Percentiles rank a stretch among this genome's conserved stretches.
Evolutionary conservation across 1,139 yeast species (phyloP).

Genomic region (Meyerozyma elateridarum): DNA sequence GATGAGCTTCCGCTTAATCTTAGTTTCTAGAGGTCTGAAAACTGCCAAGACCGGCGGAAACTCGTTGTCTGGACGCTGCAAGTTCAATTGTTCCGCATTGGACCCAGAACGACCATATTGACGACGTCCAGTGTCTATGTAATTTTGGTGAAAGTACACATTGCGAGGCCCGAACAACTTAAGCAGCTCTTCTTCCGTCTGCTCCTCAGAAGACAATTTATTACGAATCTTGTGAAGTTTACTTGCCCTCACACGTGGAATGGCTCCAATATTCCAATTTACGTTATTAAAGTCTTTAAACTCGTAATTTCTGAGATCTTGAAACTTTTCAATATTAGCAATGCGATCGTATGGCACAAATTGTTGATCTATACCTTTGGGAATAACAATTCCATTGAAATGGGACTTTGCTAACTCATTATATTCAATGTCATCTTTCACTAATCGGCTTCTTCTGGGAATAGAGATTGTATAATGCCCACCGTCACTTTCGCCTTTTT

Average conservation of each 20-base stretch:
- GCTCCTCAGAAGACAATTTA: constrained; percentile 8
- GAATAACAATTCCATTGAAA: constrained; percentile 27
- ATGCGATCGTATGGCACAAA: constrained; percentile 18
- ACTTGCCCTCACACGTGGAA: constrained; percentile 30
- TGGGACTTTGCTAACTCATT: constrained; percentile 5
- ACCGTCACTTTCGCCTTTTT: constrained; percentile 23
- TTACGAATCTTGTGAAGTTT: constrained; percentile 12
- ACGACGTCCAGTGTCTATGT: constrained; percentile 12
- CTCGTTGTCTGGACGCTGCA: constrained; percentile 19
- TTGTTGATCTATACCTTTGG: constrained; percentile 20
- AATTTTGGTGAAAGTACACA: constrained; percentile 21
- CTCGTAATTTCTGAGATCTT: constrained; percentile 25
- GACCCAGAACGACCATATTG: neutral
- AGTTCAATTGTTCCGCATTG: constrained; percentile 29
- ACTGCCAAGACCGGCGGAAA: constrained; percentile 43
- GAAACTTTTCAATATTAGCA: constrained; percentile 5
- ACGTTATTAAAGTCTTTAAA: constrained; percentile 23
- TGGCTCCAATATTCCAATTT: constrained; percentile 43
- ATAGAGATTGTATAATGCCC: constrained; percentile 28
- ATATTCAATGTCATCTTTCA: constrained; percentile 2
- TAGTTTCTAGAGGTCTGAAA: constrained; percentile 51
- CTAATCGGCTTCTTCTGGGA: constrained; percentile 10
- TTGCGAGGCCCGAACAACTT: constrained; percentile 18
- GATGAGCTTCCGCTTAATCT: constrained; percentile 38
- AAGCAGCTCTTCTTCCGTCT: constrained; percentile 7